Evolutionary conservation across 1,139 yeast species (phyloP).

Genomic region (Saccharomycopsis hybrid): DNA sequence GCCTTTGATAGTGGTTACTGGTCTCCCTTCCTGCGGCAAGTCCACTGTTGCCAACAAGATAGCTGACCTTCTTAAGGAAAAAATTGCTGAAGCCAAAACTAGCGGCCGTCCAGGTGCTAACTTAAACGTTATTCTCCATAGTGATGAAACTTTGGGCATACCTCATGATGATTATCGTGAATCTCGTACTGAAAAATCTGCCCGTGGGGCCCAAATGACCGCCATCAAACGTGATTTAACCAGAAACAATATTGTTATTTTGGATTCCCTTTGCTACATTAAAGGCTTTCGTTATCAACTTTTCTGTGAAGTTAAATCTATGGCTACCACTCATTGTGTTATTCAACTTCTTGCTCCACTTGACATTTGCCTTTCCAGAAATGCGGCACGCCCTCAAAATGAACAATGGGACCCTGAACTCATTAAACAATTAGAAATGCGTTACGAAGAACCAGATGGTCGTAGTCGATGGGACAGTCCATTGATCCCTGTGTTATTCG

Average conservation of each 20-base stretch:
- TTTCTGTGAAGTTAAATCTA: constrained; percentile 86
- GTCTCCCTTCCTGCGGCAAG: constrained; percentile 83
- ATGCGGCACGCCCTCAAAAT: constrained; percentile 19
- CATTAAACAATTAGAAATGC: constrained; percentile 63
- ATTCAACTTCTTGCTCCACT: constrained; percentile 69
- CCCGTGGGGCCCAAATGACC: constrained; percentile 79
- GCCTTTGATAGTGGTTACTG: constrained; percentile 84
- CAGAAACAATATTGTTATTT: constrained; percentile 63
- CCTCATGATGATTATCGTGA: constrained; percentile 60
- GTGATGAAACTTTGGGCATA: constrained; percentile 75
- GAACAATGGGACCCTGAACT: constrained; percentile 63
- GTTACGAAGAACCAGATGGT: constrained; percentile 92
- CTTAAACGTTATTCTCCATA: constrained; percentile 58
- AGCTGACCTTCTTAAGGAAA: constrained; percentile 39
- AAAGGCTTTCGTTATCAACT: constrained; percentile 94
- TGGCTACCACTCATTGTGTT: constrained; percentile 77
- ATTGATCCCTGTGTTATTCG: constrained; percentile 60
- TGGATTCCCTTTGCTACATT: constrained; percentile 84
- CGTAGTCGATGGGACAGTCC: constrained; percentile 94
- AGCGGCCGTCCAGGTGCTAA: constrained; percentile 42
- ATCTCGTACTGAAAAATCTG: constrained; percentile 67
- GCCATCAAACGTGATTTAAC: constrained; percentile 81
- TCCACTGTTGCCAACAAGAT: constrained; percentile 64
- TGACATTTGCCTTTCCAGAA: constrained; percentile 55
- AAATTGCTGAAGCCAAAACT: constrained; percentile 36